Conservation (phyloP, 106 monocot genomes). For the Allium fistulosum region DNA sequence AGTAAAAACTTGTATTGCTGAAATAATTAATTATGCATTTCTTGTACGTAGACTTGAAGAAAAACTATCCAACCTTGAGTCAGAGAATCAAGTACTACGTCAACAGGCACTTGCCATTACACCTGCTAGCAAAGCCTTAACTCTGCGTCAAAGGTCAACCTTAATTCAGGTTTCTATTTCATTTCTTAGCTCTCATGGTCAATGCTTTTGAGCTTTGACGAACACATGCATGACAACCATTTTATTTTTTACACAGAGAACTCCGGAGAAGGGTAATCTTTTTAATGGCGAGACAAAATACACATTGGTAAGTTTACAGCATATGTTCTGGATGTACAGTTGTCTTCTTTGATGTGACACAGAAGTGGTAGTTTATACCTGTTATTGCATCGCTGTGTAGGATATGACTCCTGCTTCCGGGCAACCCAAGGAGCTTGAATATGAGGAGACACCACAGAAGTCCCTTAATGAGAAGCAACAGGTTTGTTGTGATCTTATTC, state of each 20-base stretch:
- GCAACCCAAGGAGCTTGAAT: constrained; percentile 56
- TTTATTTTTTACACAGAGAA: constrained; percentile 46
- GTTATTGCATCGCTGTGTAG: constrained; percentile 14
- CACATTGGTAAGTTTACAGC: constrained; percentile 32
- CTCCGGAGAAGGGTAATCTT: constrained; percentile 60
- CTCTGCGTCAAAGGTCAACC: constrained; percentile 49
- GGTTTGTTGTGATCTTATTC: constrained; percentile 26
- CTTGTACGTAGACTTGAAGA: constrained; percentile 56
- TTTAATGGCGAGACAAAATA: constrained; percentile 45
- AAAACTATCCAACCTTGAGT: constrained; percentile 67
- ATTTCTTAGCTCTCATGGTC: neutral
- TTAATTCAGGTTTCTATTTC: constrained; percentile 45
- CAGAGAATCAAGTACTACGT: constrained; percentile 84
- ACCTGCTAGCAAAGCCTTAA: constrained; percentile 69
- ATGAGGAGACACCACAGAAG: constrained; percentile 94
- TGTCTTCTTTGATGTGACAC: too few relatives aligned
- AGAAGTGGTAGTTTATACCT: too few relatives aligned
- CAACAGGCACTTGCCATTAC: constrained; percentile 79
- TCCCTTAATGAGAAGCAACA: constrained; percentile 97
- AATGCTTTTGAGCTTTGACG: too few relatives aligned
- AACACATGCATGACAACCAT: neutral
- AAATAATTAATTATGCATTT: too few relatives aligned
- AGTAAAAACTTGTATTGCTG: too few relatives aligned
- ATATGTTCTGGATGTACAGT: neutral
- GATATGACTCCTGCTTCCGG: constrained; percentile 40